Conservation (phyloP, 352 stramenopile species). For the Phytophthora podocarpi region DNA sequence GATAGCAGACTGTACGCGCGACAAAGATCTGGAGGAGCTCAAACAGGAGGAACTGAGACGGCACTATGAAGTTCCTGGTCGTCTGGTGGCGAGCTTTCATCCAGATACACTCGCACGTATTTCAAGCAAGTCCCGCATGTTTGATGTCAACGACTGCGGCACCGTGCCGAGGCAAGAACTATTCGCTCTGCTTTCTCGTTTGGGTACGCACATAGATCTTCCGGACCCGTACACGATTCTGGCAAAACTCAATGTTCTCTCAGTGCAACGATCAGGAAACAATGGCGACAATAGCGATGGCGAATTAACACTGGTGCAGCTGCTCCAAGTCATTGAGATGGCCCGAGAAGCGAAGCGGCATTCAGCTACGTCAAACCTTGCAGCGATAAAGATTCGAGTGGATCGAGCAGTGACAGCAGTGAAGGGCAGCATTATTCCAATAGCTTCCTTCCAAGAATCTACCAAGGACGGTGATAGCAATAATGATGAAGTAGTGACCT, state of each 20-base stretch:
- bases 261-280: neutral
- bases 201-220: constrained; percentile 44
- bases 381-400: too few relatives aligned
- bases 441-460: too few relatives aligned
- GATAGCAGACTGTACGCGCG: constrained; percentile 36
- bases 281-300: neutral
- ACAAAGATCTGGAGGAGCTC: constrained; percentile 28
- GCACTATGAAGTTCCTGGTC: constrained; percentile 37
- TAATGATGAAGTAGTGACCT: neutral
- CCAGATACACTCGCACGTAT: constrained; percentile 34
- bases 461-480: too few relatives aligned
- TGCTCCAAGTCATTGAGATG: too few relatives aligned
- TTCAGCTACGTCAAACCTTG: too few relatives aligned
- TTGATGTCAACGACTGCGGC: constrained; percentile 50
- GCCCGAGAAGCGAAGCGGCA: too few relatives aligned
- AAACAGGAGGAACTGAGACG: constrained; percentile 22
- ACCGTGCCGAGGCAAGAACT: constrained; percentile 43
- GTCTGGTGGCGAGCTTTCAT: constrained; percentile 36
- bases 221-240: constrained; percentile 51
- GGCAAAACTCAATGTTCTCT: constrained; percentile 21
- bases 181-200: constrained; percentile 42
- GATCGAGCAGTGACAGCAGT: too few relatives aligned
- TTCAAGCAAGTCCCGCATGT: constrained; percentile 44
- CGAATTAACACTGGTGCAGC: constrained; percentile 27
- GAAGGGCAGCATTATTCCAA: too few relatives aligned